Base-by-base conservation (phyloP, 177 flowering plant genomes). In the Vitis hybrid region DNA sequence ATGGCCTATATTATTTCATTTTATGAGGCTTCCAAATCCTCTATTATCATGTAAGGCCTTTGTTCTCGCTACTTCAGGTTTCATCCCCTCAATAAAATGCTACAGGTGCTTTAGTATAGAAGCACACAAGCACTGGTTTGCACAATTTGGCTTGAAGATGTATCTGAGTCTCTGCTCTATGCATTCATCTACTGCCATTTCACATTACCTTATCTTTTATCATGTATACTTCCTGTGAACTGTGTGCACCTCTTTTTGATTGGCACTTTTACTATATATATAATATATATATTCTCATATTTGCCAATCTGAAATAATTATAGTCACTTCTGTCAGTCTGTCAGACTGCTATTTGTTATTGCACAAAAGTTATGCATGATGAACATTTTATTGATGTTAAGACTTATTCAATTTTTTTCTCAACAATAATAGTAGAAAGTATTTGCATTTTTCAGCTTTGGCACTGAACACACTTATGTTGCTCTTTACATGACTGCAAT, bases 401-500 rank as follows among this genome's bases (percentile, higher is more conserved):
- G 4, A 22, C 38, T 71, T 28, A 1, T 20, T 65, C 8, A 54
- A 4, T 65, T 65, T 18, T 18, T 59, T 49, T 44, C 18, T 52
- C n/a, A 62, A 28, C 11, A 14, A 17, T 64, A 12, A 59, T 63
- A 49, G 53, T 14, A 61, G 47, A 28, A 28, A 15, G 53, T 62
- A 38, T 38, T 70, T 24, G 17, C 47, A 5, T 56, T 70, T 49
- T 75, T 81, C 89, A 93, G 99, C 87, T 93, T 95, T 73, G 77
- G 73, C 47, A 93, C 99, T 28, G 96, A 88, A 63, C 98, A 93
- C 76, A 81, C 87, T 76, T 86, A 75, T 67, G 89, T 93, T 38
- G 70, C 89, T 52, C 92, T 95, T 51, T 91, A 91, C 70, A 81
- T 95, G 88, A 92, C 99, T 72, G 93, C 98, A 60, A 72, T 90